phyloP scores from a whole-genome alignment of 2,329 filamentous ascomycete genomes.

The Pseudocercospora ulei region DNA sequence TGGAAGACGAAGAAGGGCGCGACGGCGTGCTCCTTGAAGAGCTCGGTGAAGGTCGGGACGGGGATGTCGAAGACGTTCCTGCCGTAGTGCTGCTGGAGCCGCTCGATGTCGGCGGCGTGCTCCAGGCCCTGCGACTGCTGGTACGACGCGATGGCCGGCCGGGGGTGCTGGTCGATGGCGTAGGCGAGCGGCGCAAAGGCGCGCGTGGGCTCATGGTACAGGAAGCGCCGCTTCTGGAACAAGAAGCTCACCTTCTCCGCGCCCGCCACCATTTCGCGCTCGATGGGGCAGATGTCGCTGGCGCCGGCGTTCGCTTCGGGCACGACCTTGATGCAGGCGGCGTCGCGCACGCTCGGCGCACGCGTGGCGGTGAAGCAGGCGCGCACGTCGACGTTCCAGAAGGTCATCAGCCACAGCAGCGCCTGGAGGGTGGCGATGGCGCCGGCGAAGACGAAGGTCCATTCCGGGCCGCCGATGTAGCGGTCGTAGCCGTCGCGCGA shows the following conservation, averaged over 20 bases:
- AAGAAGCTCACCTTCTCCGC: constrained; percentile 76
- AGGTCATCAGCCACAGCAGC: constrained; percentile 86
- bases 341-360: constrained; percentile 60
- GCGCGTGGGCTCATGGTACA: constrained; percentile 62
- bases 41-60: constrained; percentile 85
- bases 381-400: constrained; percentile 88
- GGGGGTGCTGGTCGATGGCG: constrained; percentile 73
- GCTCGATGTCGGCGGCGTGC: constrained; percentile 63
- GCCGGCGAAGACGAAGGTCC: constrained; percentile 93
- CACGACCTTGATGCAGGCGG: constrained; percentile 82
- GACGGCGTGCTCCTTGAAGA: constrained; percentile 97
- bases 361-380: constrained; percentile 69
- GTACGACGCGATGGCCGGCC: constrained; percentile 66
- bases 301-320: constrained; percentile 81
- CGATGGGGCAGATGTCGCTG: constrained; percentile 74
- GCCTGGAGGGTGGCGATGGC: constrained; percentile 80
- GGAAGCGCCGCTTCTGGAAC: constrained; percentile 95
- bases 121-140: constrained; percentile 69
- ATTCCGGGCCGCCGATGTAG: constrained; percentile 88
- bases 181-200: constrained; percentile 77
- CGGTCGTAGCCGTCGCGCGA: constrained; percentile 74
- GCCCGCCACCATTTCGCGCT: constrained; percentile 65
- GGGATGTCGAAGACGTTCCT: constrained; percentile 95
- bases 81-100: constrained; percentile 85
- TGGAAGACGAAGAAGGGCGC: constrained; percentile 99